Base-by-base conservation (phyloP, 345 rosid species). In the Rhizophora mangle region DNA sequence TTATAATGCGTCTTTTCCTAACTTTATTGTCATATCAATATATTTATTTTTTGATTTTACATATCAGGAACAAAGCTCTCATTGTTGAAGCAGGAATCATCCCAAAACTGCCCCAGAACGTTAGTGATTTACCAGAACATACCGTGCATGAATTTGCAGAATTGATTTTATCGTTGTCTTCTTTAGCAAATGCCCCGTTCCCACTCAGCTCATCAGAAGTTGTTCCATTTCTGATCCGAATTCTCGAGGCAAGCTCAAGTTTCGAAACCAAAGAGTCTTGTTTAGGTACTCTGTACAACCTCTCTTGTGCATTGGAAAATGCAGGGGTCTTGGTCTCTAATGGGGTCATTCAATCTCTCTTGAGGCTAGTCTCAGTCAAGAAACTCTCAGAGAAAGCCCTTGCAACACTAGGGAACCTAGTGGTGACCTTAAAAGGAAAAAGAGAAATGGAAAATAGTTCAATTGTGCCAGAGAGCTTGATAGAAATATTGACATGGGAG, bases 401-500 rank as follows among this genome's bases (percentile, higher is more conserved):
- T 11, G 86, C 97, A 16, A 80, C 88, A 29, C 53, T 95, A 63
- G 96, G 96, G 2, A 88, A 88, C 78, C 72, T 91, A 64, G 97
- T 84, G 21, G 91, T 89, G 57, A 89, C 96, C 3, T 67, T 79
- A n/a, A 88, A 72, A 81, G 99, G 97, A 15, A 92, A 87, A 74
- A 88, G 82, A 63, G 93, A 91, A 2, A 71, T 92, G 83, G 96
- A 88, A 68, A 79, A 81, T 8, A 80, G 84, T 61, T 65, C 77
- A 13, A 3, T 70, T 58, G 92, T 87, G 39, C 96, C 96, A 1
- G 84, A 75, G 24, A 72, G 76, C 68, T 76, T 95, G 79, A 88
- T 95, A 49, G 97, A 89, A 85, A 77, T 85, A 61, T 39, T 95
- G 71, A 84, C 92, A 36, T 95, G 99, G 99, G 97, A 92, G 20